These are phyloP conservation scores for Hygrophoropsis aurantiaca DNA, from an alignment of 768 basidiomycete genomes.

Conservation along the genomic window DNA sequence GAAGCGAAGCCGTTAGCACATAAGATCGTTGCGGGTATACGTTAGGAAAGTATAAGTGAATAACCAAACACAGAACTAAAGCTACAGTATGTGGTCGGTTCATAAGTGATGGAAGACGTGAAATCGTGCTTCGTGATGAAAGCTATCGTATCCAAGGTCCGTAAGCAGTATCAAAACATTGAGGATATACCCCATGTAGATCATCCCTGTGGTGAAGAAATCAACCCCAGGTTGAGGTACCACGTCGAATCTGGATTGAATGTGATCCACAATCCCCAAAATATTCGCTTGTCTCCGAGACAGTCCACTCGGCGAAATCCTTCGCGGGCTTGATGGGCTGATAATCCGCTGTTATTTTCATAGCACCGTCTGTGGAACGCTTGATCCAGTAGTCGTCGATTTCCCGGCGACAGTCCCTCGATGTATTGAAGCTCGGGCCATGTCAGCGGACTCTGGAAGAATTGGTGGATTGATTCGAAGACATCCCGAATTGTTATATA, in stretches of 20 bases:
- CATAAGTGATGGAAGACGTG: no score
- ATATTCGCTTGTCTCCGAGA: conserved; percentile 44
- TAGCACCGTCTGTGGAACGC: conserved; percentile 36
- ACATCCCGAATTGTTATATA: conserved; percentile 43
- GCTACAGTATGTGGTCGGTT: no score
- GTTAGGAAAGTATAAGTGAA: no score
- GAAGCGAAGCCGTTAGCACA: no score
- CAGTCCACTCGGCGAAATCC: conserved; percentile 52
- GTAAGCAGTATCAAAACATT: no score
- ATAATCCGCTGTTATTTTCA: conserved; percentile 39
- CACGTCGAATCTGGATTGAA: conserved; percentile 34
- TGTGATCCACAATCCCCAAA: conserved; percentile 40
- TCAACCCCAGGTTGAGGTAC: conserved; percentile 47
- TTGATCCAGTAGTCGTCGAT: conserved; percentile 17
- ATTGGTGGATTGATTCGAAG: conserved; percentile 47
- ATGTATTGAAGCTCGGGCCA: conserved; percentile 24
- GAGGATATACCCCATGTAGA: no score
- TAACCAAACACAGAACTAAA: no score
- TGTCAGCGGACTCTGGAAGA: conserved; percentile 46
- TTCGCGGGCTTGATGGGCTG: conserved; percentile 35
- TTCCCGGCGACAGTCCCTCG: conserved; percentile 13
- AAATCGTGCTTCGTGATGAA: no score
- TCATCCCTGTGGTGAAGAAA: conserved; percentile 33
- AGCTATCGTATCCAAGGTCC: no score
- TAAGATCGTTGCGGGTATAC: no score